phyloP scores from a whole-genome alignment of 139 green algal species.

The Ulvella scutata region DNA sequence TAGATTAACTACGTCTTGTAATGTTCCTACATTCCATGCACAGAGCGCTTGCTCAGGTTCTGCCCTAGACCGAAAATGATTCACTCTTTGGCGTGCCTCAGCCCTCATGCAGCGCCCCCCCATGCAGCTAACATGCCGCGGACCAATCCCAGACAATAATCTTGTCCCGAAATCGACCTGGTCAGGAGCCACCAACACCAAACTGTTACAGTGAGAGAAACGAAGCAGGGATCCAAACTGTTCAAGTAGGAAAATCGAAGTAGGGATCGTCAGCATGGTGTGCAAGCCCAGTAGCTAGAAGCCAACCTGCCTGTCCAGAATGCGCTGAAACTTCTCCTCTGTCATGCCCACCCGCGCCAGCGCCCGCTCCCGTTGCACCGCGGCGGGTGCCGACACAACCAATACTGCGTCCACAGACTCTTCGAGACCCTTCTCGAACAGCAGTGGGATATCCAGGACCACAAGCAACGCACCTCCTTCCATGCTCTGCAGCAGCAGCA shows the following conservation, averaged over 20 bases:
- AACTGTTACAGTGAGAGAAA: too few relatives aligned
- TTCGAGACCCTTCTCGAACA: slow-evolving; percentile 57
- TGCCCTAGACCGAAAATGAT: too few relatives aligned
- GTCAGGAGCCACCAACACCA: too few relatives aligned
- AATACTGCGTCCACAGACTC: slow-evolving; percentile 36
- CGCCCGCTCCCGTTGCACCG: slow-evolving; percentile 48
- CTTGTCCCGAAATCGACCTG: too few relatives aligned
- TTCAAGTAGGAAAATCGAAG: neutral
- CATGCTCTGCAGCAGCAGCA: slow-evolving; percentile 9
- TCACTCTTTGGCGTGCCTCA: too few relatives aligned
- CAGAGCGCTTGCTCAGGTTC: too few relatives aligned
- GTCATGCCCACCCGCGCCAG: slow-evolving; percentile 61
- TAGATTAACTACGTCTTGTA: too few relatives aligned
- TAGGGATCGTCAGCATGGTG: neutral
- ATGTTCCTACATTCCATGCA: too few relatives aligned
- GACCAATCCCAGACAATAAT: too few relatives aligned
- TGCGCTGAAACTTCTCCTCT: slow-evolving; percentile 44
- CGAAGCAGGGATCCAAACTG: too few relatives aligned
- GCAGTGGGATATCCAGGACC: slow-evolving; percentile 71
- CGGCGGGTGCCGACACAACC: slow-evolving; percentile 39
- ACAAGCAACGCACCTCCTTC: slow-evolving; percentile 20
- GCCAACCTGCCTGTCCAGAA: slow-evolving; percentile 48
- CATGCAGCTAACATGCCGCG: too few relatives aligned
- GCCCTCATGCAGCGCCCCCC: too few relatives aligned
- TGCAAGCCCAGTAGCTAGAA: neutral